Evolutionary conservation across 2,329 filamentous ascomycete species (phyloP).

Genomic region (Penicillium expansum): DNA sequence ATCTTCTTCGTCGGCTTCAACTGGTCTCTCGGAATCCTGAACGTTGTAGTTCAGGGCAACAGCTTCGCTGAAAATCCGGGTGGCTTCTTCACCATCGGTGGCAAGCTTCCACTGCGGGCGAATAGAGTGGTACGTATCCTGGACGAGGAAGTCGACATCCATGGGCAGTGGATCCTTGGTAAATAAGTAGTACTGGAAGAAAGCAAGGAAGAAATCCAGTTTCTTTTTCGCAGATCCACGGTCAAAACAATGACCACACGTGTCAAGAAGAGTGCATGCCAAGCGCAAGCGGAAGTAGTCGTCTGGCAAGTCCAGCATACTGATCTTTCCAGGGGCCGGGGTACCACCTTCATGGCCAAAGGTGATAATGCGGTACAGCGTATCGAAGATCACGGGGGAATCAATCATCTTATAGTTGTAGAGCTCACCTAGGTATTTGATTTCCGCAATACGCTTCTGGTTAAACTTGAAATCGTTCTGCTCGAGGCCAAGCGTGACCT

Average conservation of each 20-base stretch:
- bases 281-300: conserved; percentile 95
- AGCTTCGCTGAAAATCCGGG: conserved; percentile 79
- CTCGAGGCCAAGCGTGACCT: conserved; percentile 82
- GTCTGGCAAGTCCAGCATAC: conserved; percentile 79
- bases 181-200: conserved; percentile 91
- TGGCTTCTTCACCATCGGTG: conserved; percentile 76
- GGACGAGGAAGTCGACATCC: conserved; percentile 95
- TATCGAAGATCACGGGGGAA: conserved; percentile 91
- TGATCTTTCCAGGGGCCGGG: conserved; percentile 73
- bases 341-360: conserved; percentile 84
- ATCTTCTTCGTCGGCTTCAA: conserved; percentile 73
- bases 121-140: conserved; percentile 82
- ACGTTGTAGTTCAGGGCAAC: conserved; percentile 85
- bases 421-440: conserved; percentile 92
- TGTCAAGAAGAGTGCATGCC: conserved; percentile 85
- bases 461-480: conserved; percentile 98
- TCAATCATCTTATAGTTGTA: conserved; percentile 98
- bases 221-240: conserved; percentile 93
- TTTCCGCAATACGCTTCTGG: conserved; percentile 88
- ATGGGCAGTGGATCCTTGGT: conserved; percentile 88
- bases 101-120: conserved; percentile 92
- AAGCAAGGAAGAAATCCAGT: conserved; percentile 93
- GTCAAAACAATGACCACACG: conserved; percentile 94
- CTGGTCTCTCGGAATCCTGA: conserved; percentile 65
- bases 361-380: conserved; percentile 88